Evolutionary conservation across 306 rosid species (phyloP).

Genomic region (Rubus idaeus): DNA sequence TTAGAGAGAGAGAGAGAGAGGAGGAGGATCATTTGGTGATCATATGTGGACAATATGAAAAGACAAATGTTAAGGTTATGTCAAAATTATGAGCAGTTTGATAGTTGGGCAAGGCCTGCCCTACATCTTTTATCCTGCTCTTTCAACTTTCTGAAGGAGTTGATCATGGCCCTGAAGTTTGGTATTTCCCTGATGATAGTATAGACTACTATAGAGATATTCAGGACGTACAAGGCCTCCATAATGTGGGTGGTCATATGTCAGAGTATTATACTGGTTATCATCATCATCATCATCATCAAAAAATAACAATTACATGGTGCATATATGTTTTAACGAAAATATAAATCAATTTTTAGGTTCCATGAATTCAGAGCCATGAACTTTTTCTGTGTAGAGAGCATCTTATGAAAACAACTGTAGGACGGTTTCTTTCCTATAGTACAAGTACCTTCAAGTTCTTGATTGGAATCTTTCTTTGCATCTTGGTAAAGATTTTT

Average conservation of each 20-base stretch:
- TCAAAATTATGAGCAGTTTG: constrained; percentile 65
- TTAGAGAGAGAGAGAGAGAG: constrained; percentile 2
- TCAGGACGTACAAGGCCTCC: constrained; percentile 13
- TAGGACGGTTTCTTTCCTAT: neutral
- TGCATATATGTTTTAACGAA: neutral
- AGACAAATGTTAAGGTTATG: constrained; percentile 97
- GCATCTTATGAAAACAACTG: constrained; percentile 20
- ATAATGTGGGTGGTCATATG: constrained; percentile 19
- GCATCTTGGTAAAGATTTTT: constrained; percentile 10
- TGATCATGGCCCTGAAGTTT: constrained; percentile 52
- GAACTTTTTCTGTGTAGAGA: constrained; percentile 21
- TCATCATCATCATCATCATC: neutral
- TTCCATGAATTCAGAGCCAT: constrained; percentile 18
- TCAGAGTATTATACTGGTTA: constrained; percentile 2
- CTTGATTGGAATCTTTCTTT: constrained; percentile 9
- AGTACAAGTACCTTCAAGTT: constrained; percentile 18
- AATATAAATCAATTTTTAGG: neutral
- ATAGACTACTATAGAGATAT: neutral
- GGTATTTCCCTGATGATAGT: constrained; percentile 11
- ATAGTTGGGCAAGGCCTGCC: constrained; percentile 50
- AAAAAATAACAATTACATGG: neutral
- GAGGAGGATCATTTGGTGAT: constrained; percentile 51
- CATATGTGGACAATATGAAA: constrained; percentile 79
- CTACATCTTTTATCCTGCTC: constrained; percentile 60
- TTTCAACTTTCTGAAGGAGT: constrained; percentile 43